Conservation (phyloP, 1,139 yeast genomes). For the Geotrichum cucujoidarum region DNA sequence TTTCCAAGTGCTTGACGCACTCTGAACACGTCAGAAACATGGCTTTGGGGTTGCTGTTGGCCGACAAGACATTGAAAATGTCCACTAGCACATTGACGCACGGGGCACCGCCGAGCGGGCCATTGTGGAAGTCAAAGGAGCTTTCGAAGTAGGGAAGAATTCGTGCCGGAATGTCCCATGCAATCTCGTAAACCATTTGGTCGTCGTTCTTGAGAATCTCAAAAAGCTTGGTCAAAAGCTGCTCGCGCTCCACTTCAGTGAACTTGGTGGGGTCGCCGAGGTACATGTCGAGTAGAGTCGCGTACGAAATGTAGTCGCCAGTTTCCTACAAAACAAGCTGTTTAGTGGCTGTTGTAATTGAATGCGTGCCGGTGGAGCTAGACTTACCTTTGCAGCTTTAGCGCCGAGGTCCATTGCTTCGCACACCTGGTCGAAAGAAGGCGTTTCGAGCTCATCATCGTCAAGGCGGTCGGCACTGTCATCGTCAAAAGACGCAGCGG, state of each 20-base stretch:
- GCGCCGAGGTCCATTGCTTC: constrained; percentile 7
- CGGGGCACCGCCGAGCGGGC: constrained; percentile 25
- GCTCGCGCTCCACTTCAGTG: constrained; percentile 46
- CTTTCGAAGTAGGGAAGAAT: constrained; percentile 40
- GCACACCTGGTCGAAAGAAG: constrained; percentile 10
- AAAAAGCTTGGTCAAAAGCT: constrained; percentile 41
- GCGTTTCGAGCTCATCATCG: background rate
- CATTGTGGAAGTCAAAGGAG: constrained; percentile 26
- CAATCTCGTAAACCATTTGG: constrained; percentile 59
- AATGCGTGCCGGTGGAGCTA: no score
- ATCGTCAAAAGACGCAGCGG: background rate
- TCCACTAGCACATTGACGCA: constrained; percentile 39
- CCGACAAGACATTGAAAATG: constrained; percentile 56
- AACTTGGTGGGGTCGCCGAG: constrained; percentile 48
- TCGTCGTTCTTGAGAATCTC: constrained; percentile 39
- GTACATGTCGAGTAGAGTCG: constrained; percentile 64
- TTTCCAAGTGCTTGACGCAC: constrained; percentile 41
- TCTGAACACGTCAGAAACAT: constrained; percentile 66
- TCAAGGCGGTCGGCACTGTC: background rate
- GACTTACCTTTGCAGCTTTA: constrained; percentile 11
- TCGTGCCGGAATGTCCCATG: constrained; percentile 81
- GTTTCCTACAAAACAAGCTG: constrained; percentile 26
- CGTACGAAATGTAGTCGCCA: constrained; percentile 61
- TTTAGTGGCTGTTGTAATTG: background rate
- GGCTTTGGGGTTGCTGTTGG: constrained; percentile 73